Base-by-base conservation (phyloP, 1,284 basidiomycete genomes). In the Ceraceosorus guamensis region DNA sequence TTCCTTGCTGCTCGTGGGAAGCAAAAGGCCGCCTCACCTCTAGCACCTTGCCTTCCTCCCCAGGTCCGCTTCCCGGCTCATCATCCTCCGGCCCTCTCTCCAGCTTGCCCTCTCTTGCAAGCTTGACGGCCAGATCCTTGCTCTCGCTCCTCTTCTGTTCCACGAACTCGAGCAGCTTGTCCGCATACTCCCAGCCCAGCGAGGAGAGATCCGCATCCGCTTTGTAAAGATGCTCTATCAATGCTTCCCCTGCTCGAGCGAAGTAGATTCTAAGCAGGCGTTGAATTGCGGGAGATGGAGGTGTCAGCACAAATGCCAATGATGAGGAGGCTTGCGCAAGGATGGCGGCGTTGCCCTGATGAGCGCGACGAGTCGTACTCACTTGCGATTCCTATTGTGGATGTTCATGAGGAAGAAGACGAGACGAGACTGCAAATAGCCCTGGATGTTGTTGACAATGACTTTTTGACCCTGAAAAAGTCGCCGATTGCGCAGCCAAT, bases 321-420 rank as follows among this genome's bases (percentile, higher is more conserved):
- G n/a, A n/a, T n/a, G n/a, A n/a, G n/a, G n/a, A n/a, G n/a, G n/a
- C 45, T 6, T 46, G 6, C n/a, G 16, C 7, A 8, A 24, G n/a
- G 6, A 24, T 7, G 6, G 45, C 16, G 8, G 53, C 50, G 33
- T 34, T 93, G n/a, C n/a, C n/a, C n/a, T n/a, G n/a, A n/a, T n/a
- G n/a, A n/a, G n/a, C n/a, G n/a, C n/a, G n/a, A 46, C 87, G n/a
- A n/a, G n/a, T n/a, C n/a, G n/a, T n/a, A n/a, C n/a, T n/a, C n/a
- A n/a, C n/a, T n/a, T 91, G 18, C 92, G 83, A 67, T 86, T 87
- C 50, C 83, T 82, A 71, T 93, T 93, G 79, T 98, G 92, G 54
- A 93, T 96, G 76, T 95, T 97, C 93, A 95, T 96, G 58, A 95
- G 82, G 82, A 92, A 95, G 79, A 93, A 95, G 3, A 93, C 87